phyloP scores from a whole-genome alignment of 2,329 filamentous ascomycete species.

The Microcera coccophila region DNA sequence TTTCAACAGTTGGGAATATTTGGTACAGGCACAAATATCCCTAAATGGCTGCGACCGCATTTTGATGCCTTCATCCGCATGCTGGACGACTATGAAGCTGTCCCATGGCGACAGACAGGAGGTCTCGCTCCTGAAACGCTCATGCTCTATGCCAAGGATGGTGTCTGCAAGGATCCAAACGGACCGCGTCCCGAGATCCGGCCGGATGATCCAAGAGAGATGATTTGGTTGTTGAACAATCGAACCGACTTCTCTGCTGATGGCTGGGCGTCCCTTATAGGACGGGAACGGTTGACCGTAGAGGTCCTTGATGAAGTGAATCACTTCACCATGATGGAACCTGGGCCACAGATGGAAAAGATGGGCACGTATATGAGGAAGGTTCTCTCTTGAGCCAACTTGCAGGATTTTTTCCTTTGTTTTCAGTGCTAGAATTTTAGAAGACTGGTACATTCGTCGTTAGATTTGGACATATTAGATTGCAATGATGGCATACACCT shows the following conservation, averaged over 20 bases:
- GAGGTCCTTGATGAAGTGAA: slow-evolving; percentile 7
- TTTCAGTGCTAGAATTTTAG: too few species aligned
- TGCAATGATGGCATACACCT: too few species aligned
- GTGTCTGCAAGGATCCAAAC: slow-evolving; percentile 65
- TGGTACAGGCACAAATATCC: slow-evolving; percentile 61
- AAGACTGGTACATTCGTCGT: too few species aligned
- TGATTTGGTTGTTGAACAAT: slow-evolving; percentile 69
- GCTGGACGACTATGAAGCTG: slow-evolving; percentile 65
- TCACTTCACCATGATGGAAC: slow-evolving; percentile 22
- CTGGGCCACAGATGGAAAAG: slow-evolving; percentile 16
- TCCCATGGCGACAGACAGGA: slow-evolving; percentile 51
- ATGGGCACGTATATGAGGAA: slow-evolving; percentile 11
- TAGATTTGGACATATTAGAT: too few species aligned
- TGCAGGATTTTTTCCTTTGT: too few species aligned
- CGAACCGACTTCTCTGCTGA: slow-evolving; percentile 57
- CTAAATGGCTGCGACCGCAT: slow-evolving; percentile 70
- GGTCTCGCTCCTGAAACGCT: slow-evolving; percentile 58
- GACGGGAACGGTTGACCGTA: slow-evolving; percentile 8
- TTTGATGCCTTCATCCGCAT: slow-evolving; percentile 66
- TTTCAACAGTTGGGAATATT: slow-evolving; percentile 69
- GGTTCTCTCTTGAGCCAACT: slow-evolving; percentile 3
- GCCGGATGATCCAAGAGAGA: slow-evolving; percentile 53
- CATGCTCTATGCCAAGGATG: slow-evolving; percentile 69
- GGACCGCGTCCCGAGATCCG: slow-evolving; percentile 51
- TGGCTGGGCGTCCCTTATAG: slow-evolving; percentile 23